Evolutionary conservation across 345 rosid genomes (phyloP), one percentile per base, ranked within the genome.

Genomic region (Salix brachista): DNA sequence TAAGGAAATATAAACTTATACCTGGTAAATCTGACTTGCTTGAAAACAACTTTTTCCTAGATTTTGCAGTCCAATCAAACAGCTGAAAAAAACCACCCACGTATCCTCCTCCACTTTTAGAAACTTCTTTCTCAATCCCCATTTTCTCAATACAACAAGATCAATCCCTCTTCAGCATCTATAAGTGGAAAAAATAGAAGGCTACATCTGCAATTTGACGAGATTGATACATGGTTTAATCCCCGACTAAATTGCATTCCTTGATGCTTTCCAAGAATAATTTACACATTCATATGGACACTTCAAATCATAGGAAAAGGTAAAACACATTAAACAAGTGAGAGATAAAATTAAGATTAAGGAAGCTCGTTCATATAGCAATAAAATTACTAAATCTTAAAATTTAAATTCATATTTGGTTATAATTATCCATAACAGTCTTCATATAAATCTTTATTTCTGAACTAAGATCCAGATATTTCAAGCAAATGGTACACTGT

Each of bases 11-110:
- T 54, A 73, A 37, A 25, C 17, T 60, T 76, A 46, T 82, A 89
- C 94, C 94, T 83, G 91, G 90, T 77, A 83, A 80, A 64, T 90
- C 94, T 14, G 94, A 85, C 73, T 89, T 90, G 90, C 87, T 83
- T 7, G 97, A 90, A 86, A 95, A 93, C 50, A 95, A 84, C 85
- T 91, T 95, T 91, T 95, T 93, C 82, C 94, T 85, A 41, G 99
- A 95, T 87, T 93, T 95, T 28, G 96, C 98, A 54, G 82, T 90
- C 99, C 99, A 95, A 70, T 95, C 99, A 85, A 95, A 95, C 74
- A 95, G 83, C 86, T 92, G 97, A 77, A 92, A 87, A 83, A 92
- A 89, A 26, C 97, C 92, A 68, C 94, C 94, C 1, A 82, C 92
- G 75, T 91, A 90, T n/a, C 95, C 87, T 50, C 86, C 90, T 78